Evolutionary conservation across 805 yeast genomes (phyloP).

Genomic region (Limtongia smithiae): DNA sequence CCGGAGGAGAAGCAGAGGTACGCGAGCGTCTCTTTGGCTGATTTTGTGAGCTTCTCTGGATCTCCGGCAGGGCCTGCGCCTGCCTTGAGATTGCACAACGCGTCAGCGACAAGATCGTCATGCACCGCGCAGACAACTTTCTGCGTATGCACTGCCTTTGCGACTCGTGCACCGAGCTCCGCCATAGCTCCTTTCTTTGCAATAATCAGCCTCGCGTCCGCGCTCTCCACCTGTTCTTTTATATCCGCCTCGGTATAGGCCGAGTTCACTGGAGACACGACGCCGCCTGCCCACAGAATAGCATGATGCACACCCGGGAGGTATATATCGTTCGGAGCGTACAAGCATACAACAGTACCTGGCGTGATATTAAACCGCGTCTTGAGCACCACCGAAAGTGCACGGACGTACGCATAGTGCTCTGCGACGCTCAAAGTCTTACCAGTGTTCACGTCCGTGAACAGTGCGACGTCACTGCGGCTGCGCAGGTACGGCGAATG

Average conservation of each 20-base stretch:
- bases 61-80: conserved; percentile 9
- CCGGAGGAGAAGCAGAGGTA: conserved; percentile 35
- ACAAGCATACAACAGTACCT: conserved; percentile 36
- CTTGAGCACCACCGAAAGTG: conserved; percentile 18
- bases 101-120: conserved; percentile 1
- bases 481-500: conserved; percentile 12
- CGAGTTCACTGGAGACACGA: conserved; percentile 12
- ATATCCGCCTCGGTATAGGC: conserved; percentile 6
- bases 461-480: conserved; percentile 7
- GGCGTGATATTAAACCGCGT: conserved; percentile 25
- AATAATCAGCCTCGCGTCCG: conserved; percentile 7
- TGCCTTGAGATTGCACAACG: not conserved
- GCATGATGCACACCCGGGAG: conserved; percentile 34
- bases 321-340: conserved; percentile 34
- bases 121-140: not conserved
- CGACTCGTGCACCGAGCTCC: conserved; percentile 4
- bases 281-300: conserved; percentile 17
- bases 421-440: conserved; percentile 9
- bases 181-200: conserved; percentile 10
- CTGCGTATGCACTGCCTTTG: not conserved
- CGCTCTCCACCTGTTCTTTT: conserved; percentile 7
- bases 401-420: conserved; percentile 9
- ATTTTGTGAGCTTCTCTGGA: conserved; percentile 7
- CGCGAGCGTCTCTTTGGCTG: conserved; percentile 26
- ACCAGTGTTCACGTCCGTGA: conserved; percentile 10